phyloP scores from a whole-genome alignment of 2,329 filamentous ascomycete genomes.

The Botrytis squamosa region DNA sequence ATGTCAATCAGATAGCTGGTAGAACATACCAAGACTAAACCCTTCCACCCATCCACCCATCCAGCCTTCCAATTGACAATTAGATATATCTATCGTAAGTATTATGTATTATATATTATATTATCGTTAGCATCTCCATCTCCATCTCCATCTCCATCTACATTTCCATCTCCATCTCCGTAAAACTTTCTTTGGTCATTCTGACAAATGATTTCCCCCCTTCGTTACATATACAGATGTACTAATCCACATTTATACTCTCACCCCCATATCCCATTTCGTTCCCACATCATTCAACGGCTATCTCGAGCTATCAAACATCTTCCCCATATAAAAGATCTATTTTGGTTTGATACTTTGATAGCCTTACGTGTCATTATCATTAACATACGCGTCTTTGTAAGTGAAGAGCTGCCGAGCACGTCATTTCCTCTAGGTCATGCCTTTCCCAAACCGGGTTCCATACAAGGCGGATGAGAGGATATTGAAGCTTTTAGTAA shows the following conservation, averaged over 20 bases:
- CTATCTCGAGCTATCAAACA: neutral
- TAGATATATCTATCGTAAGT: neutral
- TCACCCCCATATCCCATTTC: conserved; percentile 1
- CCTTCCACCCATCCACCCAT: too few species aligned
- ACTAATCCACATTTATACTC: neutral
- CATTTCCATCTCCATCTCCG: neutral
- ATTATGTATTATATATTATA: neutral
- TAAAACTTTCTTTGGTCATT: neutral
- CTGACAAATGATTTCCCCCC: neutral
- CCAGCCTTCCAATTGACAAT: neutral
- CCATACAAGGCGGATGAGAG: conserved; percentile 11
- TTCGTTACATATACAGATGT: neutral
- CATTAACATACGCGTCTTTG: conserved; percentile 17
- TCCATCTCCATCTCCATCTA: neutral
- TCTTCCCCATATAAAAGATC: conserved; percentile 8
- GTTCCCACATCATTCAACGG: neutral
- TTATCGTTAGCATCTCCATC: neutral
- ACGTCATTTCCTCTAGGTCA: conserved; percentile 20
- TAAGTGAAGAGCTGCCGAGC: conserved; percentile 7
- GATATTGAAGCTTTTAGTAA: neutral
- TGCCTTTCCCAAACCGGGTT: conserved; percentile 9
- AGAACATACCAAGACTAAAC: neutral
- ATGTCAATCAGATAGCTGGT: neutral
- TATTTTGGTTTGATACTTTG: neutral
- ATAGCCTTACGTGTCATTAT: conserved; percentile 12